Evolutionary conservation across 768 basidiomycete species (phyloP).

Genomic region (Mycena amicta): DNA sequence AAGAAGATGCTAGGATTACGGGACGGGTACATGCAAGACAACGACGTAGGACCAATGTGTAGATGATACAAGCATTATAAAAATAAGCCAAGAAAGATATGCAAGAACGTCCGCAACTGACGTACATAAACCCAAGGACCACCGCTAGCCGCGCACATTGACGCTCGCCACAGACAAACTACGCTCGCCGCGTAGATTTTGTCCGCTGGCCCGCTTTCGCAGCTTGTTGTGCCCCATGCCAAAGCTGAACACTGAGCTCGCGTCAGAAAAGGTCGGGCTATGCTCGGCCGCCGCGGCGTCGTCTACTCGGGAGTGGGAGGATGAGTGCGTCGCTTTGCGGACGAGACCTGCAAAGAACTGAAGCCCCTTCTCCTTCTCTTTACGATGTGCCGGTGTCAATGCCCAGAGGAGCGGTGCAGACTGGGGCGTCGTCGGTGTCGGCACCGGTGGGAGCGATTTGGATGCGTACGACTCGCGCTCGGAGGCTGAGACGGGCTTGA

Average conservation of each 20-base stretch:
- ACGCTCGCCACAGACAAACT: too few relatives aligned
- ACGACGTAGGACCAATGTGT: too few relatives aligned
- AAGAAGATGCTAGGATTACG: too few relatives aligned
- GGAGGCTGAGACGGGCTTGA: not conserved
- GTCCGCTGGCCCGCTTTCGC: not conserved
- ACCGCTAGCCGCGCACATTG: too few relatives aligned
- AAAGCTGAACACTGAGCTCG: not conserved
- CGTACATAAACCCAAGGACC: too few relatives aligned
- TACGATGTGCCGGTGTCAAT: not conserved
- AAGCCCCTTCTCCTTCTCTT: slow-evolving; percentile 1
- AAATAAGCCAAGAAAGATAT: too few relatives aligned
- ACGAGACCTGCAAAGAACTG: not conserved
- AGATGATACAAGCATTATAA: too few relatives aligned
- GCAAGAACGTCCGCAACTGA: too few relatives aligned
- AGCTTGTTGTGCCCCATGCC: slow-evolving; percentile 1
- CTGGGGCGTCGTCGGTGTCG: not conserved
- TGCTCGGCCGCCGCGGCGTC: not conserved
- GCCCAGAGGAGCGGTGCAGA: not conserved
- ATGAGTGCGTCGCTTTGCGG: not conserved
- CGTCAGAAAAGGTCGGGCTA: not conserved
- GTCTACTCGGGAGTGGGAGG: not conserved
- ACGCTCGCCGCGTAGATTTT: too few relatives aligned
- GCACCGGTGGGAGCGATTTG: not conserved
- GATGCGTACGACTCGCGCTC: not conserved
- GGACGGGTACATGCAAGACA: too few relatives aligned